Evolutionary conservation across 106 monocot species (phyloP), one percentile per base, ranked within the genome.

Genomic region (Platanthera zijinensis): DNA sequence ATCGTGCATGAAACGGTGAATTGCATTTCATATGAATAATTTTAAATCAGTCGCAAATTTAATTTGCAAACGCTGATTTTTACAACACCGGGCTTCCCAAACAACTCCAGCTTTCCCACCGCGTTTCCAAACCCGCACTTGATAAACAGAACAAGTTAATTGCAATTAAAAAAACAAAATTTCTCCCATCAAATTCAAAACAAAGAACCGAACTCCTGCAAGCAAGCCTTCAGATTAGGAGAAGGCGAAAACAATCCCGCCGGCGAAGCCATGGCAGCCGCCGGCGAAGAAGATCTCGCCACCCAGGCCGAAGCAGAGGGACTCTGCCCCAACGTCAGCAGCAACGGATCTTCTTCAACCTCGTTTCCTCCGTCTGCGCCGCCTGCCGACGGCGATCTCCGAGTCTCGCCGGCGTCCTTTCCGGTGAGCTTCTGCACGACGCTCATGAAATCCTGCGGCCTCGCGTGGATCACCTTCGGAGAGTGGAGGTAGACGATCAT

Each of bases 401-500:
- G n/a, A 1, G 45, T 48, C 0, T 72, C 72, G 9, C 51, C 7
- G 72, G 51, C 39, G 21, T 72, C 51, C 51, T 78, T 67, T 12
- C 78, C 78, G 1, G 69, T 78, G 5, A 78, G 62, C 51, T 48
- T 25, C 78, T 78, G 78, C 69, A 78, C 78, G 51, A 78, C 19
- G 69, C 50, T 51, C 78, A 78, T 78, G 64, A 78, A 78, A 5
- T 78, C 78, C 51, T 67, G 66, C 0, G 78, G 78, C 50, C 28
- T 69, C 15, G 67, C 78, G 28, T 78, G 69, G 52, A 78, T 78
- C 18, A 78, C 49, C 69, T 78, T 78, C 10, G 78, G 78, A 14
- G 78, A 69, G 25, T 67, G 13, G 15, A 78, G 48, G 22, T 78
- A 66, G 51, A 52, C 17, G 14, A 78, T 78, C 51, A 78, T 64